Evolutionary conservation across 1,284 basidiomycete genomes (phyloP), one percentile per base, ranked within the genome.

Genomic region (Coriolopsis trogii): DNA sequence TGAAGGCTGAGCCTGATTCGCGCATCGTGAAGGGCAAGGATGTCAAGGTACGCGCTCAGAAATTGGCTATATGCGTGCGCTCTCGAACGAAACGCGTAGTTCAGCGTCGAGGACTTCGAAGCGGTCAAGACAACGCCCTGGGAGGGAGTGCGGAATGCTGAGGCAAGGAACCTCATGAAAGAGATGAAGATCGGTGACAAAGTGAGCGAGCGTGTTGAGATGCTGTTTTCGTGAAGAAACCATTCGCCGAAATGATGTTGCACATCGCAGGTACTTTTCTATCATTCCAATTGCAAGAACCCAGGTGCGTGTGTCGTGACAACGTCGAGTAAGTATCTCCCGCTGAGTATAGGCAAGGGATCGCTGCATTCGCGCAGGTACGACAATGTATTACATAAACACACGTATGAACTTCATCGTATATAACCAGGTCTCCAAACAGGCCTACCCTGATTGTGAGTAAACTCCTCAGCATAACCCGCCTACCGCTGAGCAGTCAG

Each of bases 101-200:
- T 96, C 68, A 92, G 90, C 50, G 84, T 95, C 2, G 92, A 94
- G 60, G 93, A 95, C 70, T 93, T 96, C 63, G 89, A 94, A 69
- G 62, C 75, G 28, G 81, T 82, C 48, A 81, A 79, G 39, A 84
- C 79, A 7, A 93, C 93, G 0, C 77, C 87, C 16, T 97, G 95
- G 95, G 95, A 97, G 65, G 95, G 95, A 48, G 88, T 95, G 18
- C 75, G 95, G 36, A 97, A 93, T 66, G 91, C 92, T 60, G 90
- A 96, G 71, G 96, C 95, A 1, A 84, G 91, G 63, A 95, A 94
- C 62, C 75, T 95, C 53, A 95, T 98, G 90, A 91, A 89, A 67
- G 82, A 87, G 60, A 98, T 98, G 95, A 81, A 82, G 60, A 61
- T 84, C 6, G 92, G 89, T 20, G 92, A 98, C 67, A 81, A 87